Conservation (phyloP, 2,329 filamentous ascomycete species). For the Chrysosporium keratinophilum region DNA sequence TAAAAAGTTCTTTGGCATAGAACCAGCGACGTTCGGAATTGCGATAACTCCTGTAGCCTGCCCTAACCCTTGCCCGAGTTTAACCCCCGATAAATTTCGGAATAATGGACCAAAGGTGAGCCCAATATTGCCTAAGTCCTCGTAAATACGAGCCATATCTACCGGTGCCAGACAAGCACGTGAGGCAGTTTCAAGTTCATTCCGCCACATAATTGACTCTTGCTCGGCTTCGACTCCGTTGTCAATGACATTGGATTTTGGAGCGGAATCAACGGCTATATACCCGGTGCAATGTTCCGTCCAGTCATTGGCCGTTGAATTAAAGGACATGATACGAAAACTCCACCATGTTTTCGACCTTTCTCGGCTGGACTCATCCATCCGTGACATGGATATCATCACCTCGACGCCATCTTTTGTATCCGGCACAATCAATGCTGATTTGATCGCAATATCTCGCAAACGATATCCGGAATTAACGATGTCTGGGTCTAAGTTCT, state of each 20-base stretch:
- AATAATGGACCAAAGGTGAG: constrained; percentile 26
- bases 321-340: constrained; percentile 27
- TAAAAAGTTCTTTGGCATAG: constrained; percentile 28
- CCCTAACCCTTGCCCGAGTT: constrained; percentile 17
- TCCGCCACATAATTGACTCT: constrained; percentile 16
- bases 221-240: constrained; percentile 19
- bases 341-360: constrained; percentile 21
- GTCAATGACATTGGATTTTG: constrained; percentile 16
- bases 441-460: constrained; percentile 22
- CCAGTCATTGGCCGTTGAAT: constrained; percentile 24
- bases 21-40: constrained; percentile 23
- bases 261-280: constrained; percentile 20
- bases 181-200: constrained; percentile 13
- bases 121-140: constrained; percentile 22
- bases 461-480: constrained; percentile 12
- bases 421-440: constrained; percentile 25
- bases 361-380: constrained; percentile 18
- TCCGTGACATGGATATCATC: constrained; percentile 20
- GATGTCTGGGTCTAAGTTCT: constrained; percentile 15
- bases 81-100: constrained; percentile 22
- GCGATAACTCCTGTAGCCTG: constrained; percentile 20
- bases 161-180: constrained; percentile 20
- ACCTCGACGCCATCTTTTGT: constrained; percentile 26
- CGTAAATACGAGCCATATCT: constrained; percentile 21
- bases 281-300: constrained; percentile 29